These are phyloP conservation scores for Areca catechu DNA, from an alignment of 176 grass and related monocot genomes.

Conservation along the genomic window DNA sequence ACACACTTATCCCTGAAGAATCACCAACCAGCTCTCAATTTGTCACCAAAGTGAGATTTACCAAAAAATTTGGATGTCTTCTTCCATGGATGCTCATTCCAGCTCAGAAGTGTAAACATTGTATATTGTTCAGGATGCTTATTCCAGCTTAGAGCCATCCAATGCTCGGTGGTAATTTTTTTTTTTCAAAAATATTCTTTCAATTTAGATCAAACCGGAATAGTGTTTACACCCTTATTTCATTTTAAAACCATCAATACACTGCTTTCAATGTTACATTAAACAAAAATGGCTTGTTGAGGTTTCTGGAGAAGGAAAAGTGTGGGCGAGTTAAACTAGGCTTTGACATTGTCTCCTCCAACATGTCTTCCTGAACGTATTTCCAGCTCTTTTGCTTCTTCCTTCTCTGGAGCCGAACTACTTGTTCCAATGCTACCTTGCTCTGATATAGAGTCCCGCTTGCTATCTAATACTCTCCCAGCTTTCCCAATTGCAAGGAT, in stretches of 20 bases:
- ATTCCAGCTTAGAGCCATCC: too few species aligned
- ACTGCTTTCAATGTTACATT: slow-evolving; percentile 4
- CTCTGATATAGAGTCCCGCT: slow-evolving; percentile 7
- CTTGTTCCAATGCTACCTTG: slow-evolving; percentile 15
- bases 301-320: neutral
- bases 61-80: too few species aligned
- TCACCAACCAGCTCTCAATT: too few species aligned
- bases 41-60: too few species aligned
- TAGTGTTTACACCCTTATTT: too few species aligned
- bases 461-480: slow-evolving; percentile 29
- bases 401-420: slow-evolving; percentile 11
- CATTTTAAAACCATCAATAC: neutral
- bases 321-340: slow-evolving; percentile 16
- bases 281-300: slow-evolving; percentile 14
- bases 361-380: slow-evolving; percentile 16
- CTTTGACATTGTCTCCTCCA: slow-evolving; percentile 25
- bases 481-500: slow-evolving; percentile 59
- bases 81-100: too few species aligned
- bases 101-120: too few species aligned
- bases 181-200: too few species aligned
- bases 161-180: too few species aligned
- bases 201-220: too few species aligned
- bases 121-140: too few species aligned
- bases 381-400: slow-evolving; percentile 11
- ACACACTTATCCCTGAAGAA: too few species aligned